A percentile compares a stretch with the other conserved stretches of the same genome.
Conservation (phyloP, 345 rosid species). For the Citrus unshiu region DNA sequence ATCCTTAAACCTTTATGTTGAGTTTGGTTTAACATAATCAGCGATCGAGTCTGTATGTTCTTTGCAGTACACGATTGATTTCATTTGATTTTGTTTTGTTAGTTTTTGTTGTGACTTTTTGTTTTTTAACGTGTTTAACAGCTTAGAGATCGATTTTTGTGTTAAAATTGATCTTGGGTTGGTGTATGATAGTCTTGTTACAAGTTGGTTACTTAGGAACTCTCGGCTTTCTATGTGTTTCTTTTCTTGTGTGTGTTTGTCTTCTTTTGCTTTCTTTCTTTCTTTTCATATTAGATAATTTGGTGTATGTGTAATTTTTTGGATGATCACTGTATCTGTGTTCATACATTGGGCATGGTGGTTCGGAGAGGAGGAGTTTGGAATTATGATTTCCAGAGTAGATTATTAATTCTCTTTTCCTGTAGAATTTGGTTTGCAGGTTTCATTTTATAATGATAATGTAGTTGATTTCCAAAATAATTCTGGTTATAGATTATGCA, state of each 20-base stretch:
- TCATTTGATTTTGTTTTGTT: slow-evolving; percentile 10
- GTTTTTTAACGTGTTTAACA: slow-evolving; percentile 15
- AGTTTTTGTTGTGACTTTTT: slow-evolving; percentile 17
- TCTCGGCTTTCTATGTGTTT: background rate
- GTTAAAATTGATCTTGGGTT: slow-evolving; percentile 23
- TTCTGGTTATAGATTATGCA: background rate
- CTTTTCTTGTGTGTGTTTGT: background rate
- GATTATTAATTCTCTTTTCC: slow-evolving; percentile 1
- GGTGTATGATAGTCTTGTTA: slow-evolving; percentile 17
- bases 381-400: background rate
- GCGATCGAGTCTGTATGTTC: slow-evolving; percentile 13
- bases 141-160: slow-evolving; percentile 20
- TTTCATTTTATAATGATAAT: background rate
- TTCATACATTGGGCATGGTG: background rate
- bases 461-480: background rate
- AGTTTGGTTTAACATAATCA: slow-evolving; percentile 22
- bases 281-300: background rate
- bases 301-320: background rate
- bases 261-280: background rate
- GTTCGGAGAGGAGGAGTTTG: background rate
- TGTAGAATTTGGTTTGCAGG: slow-evolving; percentile 15
- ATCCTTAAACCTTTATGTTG: slow-evolving; percentile 13
- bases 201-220: slow-evolving; percentile 13
- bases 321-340: slow-evolving; percentile 7
- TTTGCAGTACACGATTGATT: slow-evolving; percentile 15